phyloP scores from a whole-genome alignment of 345 rosid species.

The Noccaea bulbosa region DNA sequence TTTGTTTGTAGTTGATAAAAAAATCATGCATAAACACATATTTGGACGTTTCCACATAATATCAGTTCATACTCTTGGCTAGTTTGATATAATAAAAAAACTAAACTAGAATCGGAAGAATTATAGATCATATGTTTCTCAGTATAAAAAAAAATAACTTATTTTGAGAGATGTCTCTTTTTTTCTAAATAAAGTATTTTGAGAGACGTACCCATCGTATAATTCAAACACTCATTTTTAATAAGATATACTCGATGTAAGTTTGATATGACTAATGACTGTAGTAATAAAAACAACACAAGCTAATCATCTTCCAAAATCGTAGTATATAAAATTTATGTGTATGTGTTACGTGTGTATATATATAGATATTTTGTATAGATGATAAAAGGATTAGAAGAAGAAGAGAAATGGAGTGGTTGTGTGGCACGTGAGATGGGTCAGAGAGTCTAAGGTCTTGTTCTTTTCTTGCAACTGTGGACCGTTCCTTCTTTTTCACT shows the following conservation, averaged over 20 bases:
- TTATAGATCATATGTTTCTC: not conserved
- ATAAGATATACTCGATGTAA: not conserved
- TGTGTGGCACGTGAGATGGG: conserved; percentile 44
- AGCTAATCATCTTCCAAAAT: conserved; percentile 3
- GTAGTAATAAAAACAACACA: not conserved
- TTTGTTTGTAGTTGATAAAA: not conserved
- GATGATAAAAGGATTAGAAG: conserved; percentile 21
- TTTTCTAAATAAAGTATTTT: too few species aligned
- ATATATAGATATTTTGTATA: not conserved
- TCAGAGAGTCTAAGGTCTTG: conserved; percentile 42
- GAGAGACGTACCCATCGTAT: too few species aligned
- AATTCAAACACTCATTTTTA: too few species aligned
- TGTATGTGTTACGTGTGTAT: too few species aligned
- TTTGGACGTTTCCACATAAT: not conserved
- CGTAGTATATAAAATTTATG: not conserved
- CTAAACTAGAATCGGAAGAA: not conserved
- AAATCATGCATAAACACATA: conserved; percentile 3
- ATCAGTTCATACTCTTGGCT: not conserved
- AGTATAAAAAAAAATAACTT: not conserved
- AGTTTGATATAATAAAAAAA: not conserved
- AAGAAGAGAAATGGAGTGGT: conserved; percentile 16
- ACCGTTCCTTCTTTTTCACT: conserved; percentile 37
- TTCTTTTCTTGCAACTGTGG: conserved; percentile 42
- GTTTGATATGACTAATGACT: not conserved
- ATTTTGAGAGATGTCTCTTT: not conserved